These are phyloP conservation scores for Neospora caninum DNA, from an alignment of 169 alveolate species.

Conservation along the genomic window DNA sequence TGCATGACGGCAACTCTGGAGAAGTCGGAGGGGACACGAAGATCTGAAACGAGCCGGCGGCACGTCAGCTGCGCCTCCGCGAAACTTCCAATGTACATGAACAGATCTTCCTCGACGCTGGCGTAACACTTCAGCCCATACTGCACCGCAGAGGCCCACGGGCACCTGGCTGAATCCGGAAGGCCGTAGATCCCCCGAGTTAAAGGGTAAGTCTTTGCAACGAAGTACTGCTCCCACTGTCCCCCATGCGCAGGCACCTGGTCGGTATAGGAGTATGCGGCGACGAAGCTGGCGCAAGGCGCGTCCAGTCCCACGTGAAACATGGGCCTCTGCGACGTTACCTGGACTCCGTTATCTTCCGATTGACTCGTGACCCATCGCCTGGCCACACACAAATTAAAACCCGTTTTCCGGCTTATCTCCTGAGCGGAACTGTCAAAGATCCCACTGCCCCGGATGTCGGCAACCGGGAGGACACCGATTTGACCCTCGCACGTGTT, in stretches of 20 bases:
- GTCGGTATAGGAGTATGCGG: neutral
- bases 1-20: constrained; percentile 35
- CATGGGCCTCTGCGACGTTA: neutral
- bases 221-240: constrained; percentile 33
- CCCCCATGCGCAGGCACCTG: neutral
- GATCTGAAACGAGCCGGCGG: neutral
- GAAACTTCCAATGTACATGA: neutral
- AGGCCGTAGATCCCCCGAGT: neutral
- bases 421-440: neutral
- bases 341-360: neutral
- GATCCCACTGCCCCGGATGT: neutral
- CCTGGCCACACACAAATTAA: constrained; percentile 30
- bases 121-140: constrained; percentile 34
- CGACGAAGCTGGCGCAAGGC: neutral
- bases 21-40: neutral
- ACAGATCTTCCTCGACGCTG: neutral
- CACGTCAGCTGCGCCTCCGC: neutral
- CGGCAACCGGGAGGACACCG: neutral
- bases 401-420: neutral
- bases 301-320: neutral
- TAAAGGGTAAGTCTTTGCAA: neutral
- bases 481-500: neutral
- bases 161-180: neutral
- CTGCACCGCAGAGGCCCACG: constrained; percentile 3
- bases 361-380: neutral